These are phyloP conservation scores for Phytomonas sp. DNA, from an alignment of 208 protist genomes.

Conservation along the genomic window DNA sequence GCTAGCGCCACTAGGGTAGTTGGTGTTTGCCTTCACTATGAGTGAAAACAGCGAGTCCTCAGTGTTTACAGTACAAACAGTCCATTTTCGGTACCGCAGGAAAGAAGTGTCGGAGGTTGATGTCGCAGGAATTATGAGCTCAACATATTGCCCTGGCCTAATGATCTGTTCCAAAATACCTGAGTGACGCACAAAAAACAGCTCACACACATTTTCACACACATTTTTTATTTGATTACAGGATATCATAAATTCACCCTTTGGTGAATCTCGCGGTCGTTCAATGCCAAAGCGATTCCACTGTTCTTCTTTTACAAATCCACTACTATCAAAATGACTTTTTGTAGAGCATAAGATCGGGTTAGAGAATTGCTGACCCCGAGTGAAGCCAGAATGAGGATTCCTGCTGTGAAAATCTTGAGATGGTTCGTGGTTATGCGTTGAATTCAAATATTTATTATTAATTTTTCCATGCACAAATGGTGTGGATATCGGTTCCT, in stretches of 20 bases:
- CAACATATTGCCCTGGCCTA: constrained; percentile 56
- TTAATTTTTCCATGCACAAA: not conserved
- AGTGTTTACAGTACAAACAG: constrained; percentile 38
- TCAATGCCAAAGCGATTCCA: not conserved
- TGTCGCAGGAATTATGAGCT: constrained; percentile 28
- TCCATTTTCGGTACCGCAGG: constrained; percentile 50
- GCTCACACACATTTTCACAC: constrained; percentile 44
- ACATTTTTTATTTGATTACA: constrained; percentile 26
- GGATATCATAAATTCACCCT: constrained; percentile 17
- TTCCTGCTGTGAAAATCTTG: constrained; percentile 3
- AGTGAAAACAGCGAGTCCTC: constrained; percentile 43
- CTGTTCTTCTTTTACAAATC: not conserved
- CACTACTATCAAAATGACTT: not conserved
- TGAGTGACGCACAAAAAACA: constrained; percentile 28
- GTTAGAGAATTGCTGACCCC: not conserved
- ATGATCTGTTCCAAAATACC: constrained; percentile 23
- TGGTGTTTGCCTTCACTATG: constrained; percentile 40
- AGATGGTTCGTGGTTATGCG: not conserved
- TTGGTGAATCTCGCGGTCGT: not conserved
- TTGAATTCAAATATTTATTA: not conserved
- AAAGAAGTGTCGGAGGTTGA: not conserved
- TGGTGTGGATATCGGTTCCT: constrained; percentile 28
- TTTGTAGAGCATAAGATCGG: not conserved
- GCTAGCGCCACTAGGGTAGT: constrained; percentile 30
- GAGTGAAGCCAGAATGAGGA: not conserved